A percentile compares a stretch with the other conserved stretches of the same genome.
Evolutionary conservation across 345 rosid species (phyloP).

Genomic region (Salix exigua): DNA sequence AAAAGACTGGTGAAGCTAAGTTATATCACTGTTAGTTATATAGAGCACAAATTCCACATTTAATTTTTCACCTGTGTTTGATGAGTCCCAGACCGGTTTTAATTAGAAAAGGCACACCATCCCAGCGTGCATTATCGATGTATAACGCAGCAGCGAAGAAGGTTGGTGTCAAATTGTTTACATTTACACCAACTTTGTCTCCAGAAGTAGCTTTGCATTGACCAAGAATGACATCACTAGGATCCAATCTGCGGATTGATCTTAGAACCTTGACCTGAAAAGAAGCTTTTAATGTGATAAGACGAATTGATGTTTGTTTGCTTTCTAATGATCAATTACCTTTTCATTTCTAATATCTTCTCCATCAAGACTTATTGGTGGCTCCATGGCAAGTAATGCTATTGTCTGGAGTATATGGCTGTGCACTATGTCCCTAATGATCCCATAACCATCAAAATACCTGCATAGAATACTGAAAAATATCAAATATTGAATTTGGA

Average conservation of each 20-base stretch:
- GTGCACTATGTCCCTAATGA: slow-evolving; percentile 64
- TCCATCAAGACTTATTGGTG: slow-evolving; percentile 73
- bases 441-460: slow-evolving; percentile 78
- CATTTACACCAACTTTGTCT: slow-evolving; percentile 35
- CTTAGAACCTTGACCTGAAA: slow-evolving; percentile 69
- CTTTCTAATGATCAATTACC: slow-evolving; percentile 31
- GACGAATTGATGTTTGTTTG: neutral
- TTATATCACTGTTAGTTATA: neutral
- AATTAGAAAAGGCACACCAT: slow-evolving; percentile 69
- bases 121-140: slow-evolving; percentile 87
- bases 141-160: slow-evolving; percentile 66
- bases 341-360: slow-evolving; percentile 81
- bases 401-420: slow-evolving; percentile 75
- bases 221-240: slow-evolving; percentile 64
- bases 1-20: neutral
- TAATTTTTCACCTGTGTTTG: slow-evolving; percentile 52
- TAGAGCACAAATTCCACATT: neutral
- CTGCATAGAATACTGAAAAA: slow-evolving; percentile 25
- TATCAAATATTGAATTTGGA: slow-evolving; percentile 7
- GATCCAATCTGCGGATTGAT: slow-evolving; percentile 52
- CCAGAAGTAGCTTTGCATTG: slow-evolving; percentile 52
- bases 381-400: slow-evolving; percentile 81
- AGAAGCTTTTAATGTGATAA: slow-evolving; percentile 10
- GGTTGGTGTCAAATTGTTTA: slow-evolving; percentile 48
- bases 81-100: slow-evolving; percentile 70